Base-by-base conservation (phyloP, 2,329 filamentous ascomycete genomes). In the Lithohypha guttulata region DNA sequence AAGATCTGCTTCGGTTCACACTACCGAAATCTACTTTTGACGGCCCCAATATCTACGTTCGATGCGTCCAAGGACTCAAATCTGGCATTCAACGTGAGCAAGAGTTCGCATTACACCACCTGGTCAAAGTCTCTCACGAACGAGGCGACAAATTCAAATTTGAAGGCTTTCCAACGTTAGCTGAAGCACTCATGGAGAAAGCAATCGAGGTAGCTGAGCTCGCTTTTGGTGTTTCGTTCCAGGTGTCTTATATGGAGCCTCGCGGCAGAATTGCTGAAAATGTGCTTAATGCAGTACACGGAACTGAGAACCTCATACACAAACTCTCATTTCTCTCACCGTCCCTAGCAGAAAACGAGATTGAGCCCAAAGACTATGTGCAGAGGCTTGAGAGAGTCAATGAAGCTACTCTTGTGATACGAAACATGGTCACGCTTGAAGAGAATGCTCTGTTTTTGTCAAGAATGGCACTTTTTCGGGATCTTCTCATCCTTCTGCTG, bases 111-210 rank as follows among this genome's bases (percentile, higher is more conserved):
- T 67, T 96, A 8, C 85, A 93, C 52, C 89, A 96, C 53, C 65
- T 96, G 3, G 86, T 96, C 43, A 93, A 94, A 57, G 95, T 96
- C 19, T 95, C 87, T 0, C 91, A 81, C 55, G 87, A 96, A 59
- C 76, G 87, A 29, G 89, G 89, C 31, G 91, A 96, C 57, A 94
- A 94, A 60, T 95, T 93, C 62, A 82, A 84, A 44, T 95, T 96
- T 50, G 86, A 93, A 51, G 83, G 84, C 4, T 96, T 95, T 51
- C 81, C 84, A 1, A 80, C 84, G 7, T 70, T 98, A 19, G 84
- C 85, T 1, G 91, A 96, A 59, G 83, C 84, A 2, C 70, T 98
- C 7, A 77, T 93, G 40, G 81, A 86, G 45, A 93, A 93, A 55
- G 79, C 82, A 2, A 67, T 95, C 34, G 77, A 87, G 46, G 72